These are phyloP conservation scores for button mushroom (Agaricus bisporus) DNA, from an alignment of 768 basidiomycete species.

Conservation along the genomic window DNA sequence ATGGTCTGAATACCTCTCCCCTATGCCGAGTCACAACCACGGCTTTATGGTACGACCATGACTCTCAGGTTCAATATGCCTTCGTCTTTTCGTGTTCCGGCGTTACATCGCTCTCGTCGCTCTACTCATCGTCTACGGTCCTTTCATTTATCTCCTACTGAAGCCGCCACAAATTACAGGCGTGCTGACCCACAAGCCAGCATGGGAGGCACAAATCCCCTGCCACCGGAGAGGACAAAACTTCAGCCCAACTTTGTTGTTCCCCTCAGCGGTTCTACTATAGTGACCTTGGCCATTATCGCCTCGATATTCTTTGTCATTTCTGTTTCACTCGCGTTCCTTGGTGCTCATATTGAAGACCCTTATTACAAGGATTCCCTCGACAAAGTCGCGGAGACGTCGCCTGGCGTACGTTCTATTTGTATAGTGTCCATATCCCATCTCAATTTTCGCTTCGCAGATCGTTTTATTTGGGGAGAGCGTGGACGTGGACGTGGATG, in stretches of 20 bases:
- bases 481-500: constrained; percentile 54
- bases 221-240: not conserved
- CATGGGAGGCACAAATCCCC: constrained; percentile 19
- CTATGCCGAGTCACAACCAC: constrained; percentile 4
- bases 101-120: constrained; percentile 25
- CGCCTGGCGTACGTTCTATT: constrained; percentile 37
- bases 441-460: constrained; percentile 19
- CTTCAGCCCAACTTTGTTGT: constrained; percentile 15
- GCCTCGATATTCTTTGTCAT: constrained; percentile 44
- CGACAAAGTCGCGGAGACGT: constrained; percentile 30
- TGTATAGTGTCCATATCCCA: not conserved
- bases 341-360: constrained; percentile 36
- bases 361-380: constrained; percentile 33
- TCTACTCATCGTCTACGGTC: constrained; percentile 36
- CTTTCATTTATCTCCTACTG: constrained; percentile 32
- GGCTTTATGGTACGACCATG: constrained; percentile 4
- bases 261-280: constrained; percentile 24
- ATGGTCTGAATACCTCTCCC: not conserved
- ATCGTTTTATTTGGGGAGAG: constrained; percentile 50
- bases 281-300: constrained; percentile 31
- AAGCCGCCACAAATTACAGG: constrained; percentile 6
- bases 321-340: constrained; percentile 42
- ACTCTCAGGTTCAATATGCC: constrained; percentile 10
- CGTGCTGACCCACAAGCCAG: constrained; percentile 17
- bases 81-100: constrained; percentile 24